Evolutionary conservation across 2,329 filamentous ascomycete genomes (phyloP).

Genomic region (Fusarium sp.): DNA sequence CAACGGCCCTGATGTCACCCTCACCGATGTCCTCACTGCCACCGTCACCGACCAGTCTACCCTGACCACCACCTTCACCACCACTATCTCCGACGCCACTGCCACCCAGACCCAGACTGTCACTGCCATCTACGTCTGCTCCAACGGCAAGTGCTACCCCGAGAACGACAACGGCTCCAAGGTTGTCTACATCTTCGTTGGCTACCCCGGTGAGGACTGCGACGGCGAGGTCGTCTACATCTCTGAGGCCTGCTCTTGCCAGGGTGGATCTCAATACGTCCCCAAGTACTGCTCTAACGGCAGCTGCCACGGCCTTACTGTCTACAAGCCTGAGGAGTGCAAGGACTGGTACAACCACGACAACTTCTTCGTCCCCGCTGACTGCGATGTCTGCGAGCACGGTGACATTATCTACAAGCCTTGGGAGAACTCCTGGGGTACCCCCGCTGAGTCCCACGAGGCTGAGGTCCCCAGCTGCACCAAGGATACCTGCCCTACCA

Average conservation of each 20-base stretch:
- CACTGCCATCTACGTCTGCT: constrained; percentile 33
- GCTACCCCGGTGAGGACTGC: constrained; percentile 29
- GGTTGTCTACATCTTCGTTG: constrained; percentile 31
- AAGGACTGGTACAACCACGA: constrained; percentile 19
- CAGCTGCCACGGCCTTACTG: constrained; percentile 27
- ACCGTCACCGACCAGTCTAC: constrained; percentile 29
- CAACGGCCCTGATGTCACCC: not conserved
- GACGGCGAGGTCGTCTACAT: constrained; percentile 31
- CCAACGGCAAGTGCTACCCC: constrained; percentile 26
- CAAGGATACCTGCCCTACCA: constrained; percentile 2
- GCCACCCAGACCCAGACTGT: constrained; percentile 25
- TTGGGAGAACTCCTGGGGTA: constrained; percentile 24
- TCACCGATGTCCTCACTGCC: constrained; percentile 11
- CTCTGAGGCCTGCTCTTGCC: constrained; percentile 28
- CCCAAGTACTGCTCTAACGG: constrained; percentile 28
- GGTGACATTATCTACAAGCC: constrained; percentile 37
- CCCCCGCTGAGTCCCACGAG: constrained; percentile 6
- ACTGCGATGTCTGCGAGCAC: constrained; percentile 23
- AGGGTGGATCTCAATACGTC: constrained; percentile 29
- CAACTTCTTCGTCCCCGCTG: constrained; percentile 19
- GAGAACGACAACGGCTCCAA: not conserved
- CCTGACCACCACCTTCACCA: constrained; percentile 31
- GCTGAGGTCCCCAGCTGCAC: constrained; percentile 4
- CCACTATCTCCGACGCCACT: constrained; percentile 13
- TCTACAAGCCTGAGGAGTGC: constrained; percentile 38